phyloP scores from a whole-genome alignment of 129 eudicot genomes.

The Heracleum sosnowskyi region DNA sequence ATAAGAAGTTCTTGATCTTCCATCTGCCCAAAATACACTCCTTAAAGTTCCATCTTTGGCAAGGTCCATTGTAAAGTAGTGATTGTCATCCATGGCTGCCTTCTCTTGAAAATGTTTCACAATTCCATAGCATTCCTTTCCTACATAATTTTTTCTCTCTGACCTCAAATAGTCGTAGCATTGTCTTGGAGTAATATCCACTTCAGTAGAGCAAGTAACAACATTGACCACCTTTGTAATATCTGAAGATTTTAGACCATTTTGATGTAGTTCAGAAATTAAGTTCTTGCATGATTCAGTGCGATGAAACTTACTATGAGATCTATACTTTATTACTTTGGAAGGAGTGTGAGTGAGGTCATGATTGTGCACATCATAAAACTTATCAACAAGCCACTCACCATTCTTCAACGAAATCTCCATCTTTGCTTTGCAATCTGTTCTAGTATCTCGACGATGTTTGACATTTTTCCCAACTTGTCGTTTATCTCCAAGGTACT shows the following conservation, averaged over 20 bases:
- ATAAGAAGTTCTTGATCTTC: not conserved
- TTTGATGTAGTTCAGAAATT: not conserved
- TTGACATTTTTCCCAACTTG: not conserved
- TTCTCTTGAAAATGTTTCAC: not conserved
- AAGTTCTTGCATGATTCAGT: not conserved
- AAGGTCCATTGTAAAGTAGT: not conserved
- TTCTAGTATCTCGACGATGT: not conserved
- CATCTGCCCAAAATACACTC: not conserved
- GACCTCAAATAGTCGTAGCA: not conserved
- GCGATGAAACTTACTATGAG: not conserved
- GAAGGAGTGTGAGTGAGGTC: not conserved
- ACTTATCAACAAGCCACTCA: not conserved
- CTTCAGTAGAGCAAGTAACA: too few relatives aligned
- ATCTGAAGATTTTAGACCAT: not conserved
- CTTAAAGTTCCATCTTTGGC: not conserved
- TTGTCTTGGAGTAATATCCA: not conserved
- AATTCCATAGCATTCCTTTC: not conserved
- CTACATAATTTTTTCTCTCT: not conserved
- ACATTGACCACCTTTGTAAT: not conserved
- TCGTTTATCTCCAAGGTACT: not conserved
- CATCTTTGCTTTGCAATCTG: not conserved
- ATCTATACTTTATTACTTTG: not conserved
- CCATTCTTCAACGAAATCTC: not conserved
- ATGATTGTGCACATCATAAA: not conserved
- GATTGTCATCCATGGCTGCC: not conserved